Base-by-base conservation (phyloP, 768 basidiomycete genomes). In the Cyclocybe aegerita region DNA sequence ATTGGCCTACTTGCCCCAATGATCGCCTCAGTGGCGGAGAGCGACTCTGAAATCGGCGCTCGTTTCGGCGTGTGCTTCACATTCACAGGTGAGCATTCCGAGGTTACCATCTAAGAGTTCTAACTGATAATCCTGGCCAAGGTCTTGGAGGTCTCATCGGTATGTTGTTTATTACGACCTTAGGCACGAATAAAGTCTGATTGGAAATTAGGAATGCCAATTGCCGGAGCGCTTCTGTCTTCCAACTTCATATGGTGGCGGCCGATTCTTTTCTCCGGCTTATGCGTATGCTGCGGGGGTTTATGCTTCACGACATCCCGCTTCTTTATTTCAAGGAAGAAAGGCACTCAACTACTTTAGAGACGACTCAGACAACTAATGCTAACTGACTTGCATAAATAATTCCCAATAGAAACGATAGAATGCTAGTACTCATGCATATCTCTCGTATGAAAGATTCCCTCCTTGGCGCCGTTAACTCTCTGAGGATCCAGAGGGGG, bases 211-310 rank as follows among this genome's bases (percentile, higher is more conserved):
- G 82, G 82, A 10, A 75, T 79, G 0, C 83, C 84, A 1, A 77
- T 85, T 49, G 76, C 76, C 32, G 84, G 84, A 0, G 76, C 80
- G 4, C 64, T 85, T 23, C 72, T 86, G 6, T 75, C 80, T 0
- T 53, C 69, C 7, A 61, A 70, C 0, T 83, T 77, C 50, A 57
- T 77, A 4, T 86, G 84, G 84, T 83, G 80, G 79, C 70, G 77
- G 32, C 79, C 80, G 1, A 76, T 76, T 9, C 48, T 83, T 7
- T 86, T 83, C 56, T 70, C 76, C 29, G 82, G 80, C 36, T 29
- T 72, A n/a, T 71, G 62, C 51, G 67, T 74, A 12, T 44, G 61
- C 16, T 56, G 43, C 35, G 71, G 68, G 2, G 58, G 56, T 7
- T 39, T 59, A 16, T 70, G 69, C 43, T 72, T 73, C 54, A 47